These are phyloP conservation scores for Elaeagnus macrophylla DNA, from an alignment of 306 rosid species.

Conservation along the genomic window DNA sequence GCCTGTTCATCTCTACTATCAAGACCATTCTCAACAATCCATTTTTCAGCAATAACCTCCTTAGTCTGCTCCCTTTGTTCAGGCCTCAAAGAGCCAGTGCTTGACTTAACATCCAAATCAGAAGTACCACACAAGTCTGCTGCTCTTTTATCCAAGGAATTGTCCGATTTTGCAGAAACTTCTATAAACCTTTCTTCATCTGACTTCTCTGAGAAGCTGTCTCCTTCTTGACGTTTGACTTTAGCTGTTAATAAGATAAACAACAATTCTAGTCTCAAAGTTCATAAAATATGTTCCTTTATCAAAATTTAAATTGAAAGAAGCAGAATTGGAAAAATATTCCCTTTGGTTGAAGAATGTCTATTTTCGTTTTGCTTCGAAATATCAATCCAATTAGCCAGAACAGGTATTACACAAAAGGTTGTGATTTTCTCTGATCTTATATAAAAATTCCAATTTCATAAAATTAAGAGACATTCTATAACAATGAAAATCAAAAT, in stretches of 20 bases:
- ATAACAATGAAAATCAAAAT: no score
- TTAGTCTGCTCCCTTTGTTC: slow-evolving; percentile 28
- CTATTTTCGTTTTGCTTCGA: no score
- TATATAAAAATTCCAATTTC: no score
- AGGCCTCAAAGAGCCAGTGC: slow-evolving; percentile 26
- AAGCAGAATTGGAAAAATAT: neutral
- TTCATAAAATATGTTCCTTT: neutral
- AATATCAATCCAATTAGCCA: no score
- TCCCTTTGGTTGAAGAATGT: no score
- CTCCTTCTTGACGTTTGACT: slow-evolving; percentile 45
- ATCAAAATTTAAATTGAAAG: neutral
- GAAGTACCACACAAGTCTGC: slow-evolving; percentile 41
- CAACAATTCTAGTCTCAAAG: slow-evolving; percentile 7
- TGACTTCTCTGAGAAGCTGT: slow-evolving; percentile 42
- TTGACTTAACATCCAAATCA: slow-evolving; percentile 43
- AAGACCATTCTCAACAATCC: slow-evolving; percentile 27
- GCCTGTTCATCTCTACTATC: slow-evolving; percentile 34
- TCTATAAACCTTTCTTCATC: slow-evolving; percentile 53
- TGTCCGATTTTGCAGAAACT: slow-evolving; percentile 34
- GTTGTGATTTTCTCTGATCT: no score
- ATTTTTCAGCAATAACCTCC: slow-evolving; percentile 24
- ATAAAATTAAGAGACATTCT: no score
- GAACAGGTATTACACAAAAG: no score
- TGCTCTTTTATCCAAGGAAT: slow-evolving; percentile 39
- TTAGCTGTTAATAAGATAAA: slow-evolving; percentile 48